phyloP scores from a whole-genome alignment of 305 asterid genomes.

The Fraxinus baroniana region DNA sequence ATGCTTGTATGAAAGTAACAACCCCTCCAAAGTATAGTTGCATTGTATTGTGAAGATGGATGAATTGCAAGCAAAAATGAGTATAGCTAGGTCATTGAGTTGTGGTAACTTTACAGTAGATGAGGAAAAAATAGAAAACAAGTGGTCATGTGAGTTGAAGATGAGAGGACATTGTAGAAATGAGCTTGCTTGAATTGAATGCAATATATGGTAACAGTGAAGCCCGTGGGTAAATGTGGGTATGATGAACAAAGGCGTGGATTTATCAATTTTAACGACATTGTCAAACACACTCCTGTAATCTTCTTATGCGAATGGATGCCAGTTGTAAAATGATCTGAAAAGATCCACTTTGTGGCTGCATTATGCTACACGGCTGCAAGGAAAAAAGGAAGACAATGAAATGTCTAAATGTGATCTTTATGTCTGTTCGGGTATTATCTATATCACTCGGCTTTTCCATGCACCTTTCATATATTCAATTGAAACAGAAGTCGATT shows the following conservation, averaged over 20 bases:
- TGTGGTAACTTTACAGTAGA: not conserved
- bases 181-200: slow-evolving; percentile 10
- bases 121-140: not conserved
- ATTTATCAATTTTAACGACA: slow-evolving; percentile 1
- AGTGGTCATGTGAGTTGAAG: not conserved
- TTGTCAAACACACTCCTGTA: slow-evolving; percentile 2
- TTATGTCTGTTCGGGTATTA: not conserved
- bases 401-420: not conserved
- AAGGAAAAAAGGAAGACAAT: not conserved
- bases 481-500: not conserved
- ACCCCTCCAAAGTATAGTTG: slow-evolving; percentile 1
- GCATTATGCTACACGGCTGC: not conserved
- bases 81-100: slow-evolving; percentile 4
- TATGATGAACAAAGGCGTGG: slow-evolving; percentile 6
- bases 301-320: not conserved
- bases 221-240: not conserved
- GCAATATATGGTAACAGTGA: not conserved
- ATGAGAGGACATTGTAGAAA: not conserved
- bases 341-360: not conserved
- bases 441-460: not conserved
- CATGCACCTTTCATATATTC: not conserved
- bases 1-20: slow-evolving; percentile 14
- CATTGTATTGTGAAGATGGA: slow-evolving; percentile 10
- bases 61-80: slow-evolving; percentile 11
- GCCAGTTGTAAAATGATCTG: not conserved